Evolutionary conservation across 805 yeast species (phyloP).

Genomic region (Cyberlindnera misumaiensis): DNA sequence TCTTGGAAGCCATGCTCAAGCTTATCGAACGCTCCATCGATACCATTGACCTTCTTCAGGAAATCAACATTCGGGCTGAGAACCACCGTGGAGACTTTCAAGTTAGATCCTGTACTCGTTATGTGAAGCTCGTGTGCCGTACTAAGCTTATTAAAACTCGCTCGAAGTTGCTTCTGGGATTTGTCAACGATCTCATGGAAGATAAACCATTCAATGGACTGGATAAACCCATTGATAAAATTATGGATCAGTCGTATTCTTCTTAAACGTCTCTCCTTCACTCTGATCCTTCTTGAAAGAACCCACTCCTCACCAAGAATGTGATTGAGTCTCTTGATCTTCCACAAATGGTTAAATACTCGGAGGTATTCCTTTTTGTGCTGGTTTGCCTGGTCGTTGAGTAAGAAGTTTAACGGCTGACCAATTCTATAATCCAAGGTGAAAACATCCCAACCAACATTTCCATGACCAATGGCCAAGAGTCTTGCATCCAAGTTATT

Average conservation of each 20-base stretch:
- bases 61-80: constrained; percentile 25
- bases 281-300: constrained; percentile 25
- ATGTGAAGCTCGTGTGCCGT: constrained; percentile 1
- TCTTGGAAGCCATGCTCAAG: constrained; percentile 19
- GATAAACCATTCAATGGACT: constrained; percentile 26
- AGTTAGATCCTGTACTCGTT: constrained; percentile 15
- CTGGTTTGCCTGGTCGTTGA: constrained; percentile 41
- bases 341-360: constrained; percentile 82
- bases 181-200: constrained; percentile 26
- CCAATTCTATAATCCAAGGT: constrained; percentile 68
- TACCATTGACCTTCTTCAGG: constrained; percentile 13
- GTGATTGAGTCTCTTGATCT: constrained; percentile 55
- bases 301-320: constrained; percentile 46
- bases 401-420: constrained; percentile 46
- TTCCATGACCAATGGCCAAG: constrained; percentile 64
- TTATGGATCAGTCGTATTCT: constrained; percentile 25
- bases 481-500: constrained; percentile 75
- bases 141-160: constrained; percentile 20
- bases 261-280: constrained; percentile 1
- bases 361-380: constrained; percentile 58
- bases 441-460: constrained; percentile 88
- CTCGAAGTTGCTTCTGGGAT: background rate
- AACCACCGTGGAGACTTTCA: constrained; percentile 23
- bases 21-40: constrained; percentile 3
- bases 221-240: constrained; percentile 26